These are phyloP conservation scores for Neurospora sp. DNA, from an alignment of 2,329 filamentous ascomycete genomes.

Conservation along the genomic window DNA sequence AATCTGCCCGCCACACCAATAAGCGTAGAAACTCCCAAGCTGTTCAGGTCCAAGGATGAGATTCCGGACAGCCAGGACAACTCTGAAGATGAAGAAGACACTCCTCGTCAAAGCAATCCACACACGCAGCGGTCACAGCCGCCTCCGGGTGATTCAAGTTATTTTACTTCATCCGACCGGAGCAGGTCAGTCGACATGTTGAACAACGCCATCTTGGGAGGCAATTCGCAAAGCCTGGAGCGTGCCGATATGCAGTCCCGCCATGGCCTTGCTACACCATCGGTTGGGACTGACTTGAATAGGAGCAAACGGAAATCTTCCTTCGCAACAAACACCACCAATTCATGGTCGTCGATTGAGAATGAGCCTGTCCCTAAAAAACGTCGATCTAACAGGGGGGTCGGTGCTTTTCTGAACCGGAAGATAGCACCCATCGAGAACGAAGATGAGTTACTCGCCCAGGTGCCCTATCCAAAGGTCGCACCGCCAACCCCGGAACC, in stretches of 20 bases:
- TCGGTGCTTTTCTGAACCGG: constrained; percentile 22
- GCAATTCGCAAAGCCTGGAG: constrained; percentile 45
- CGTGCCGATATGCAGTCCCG: constrained; percentile 36
- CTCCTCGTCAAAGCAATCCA: constrained; percentile 17
- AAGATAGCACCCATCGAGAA: constrained; percentile 22
- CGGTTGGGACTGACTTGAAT: constrained; percentile 23
- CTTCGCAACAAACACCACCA: constrained; percentile 38
- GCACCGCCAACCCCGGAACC: constrained; percentile 28
- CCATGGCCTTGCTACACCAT: constrained; percentile 15
- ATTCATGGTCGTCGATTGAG: constrained; percentile 24
- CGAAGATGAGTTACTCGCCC: constrained; percentile 37
- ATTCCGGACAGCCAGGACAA: constrained; percentile 35
- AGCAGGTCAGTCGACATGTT: constrained; percentile 38
- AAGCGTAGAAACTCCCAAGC: constrained; percentile 26
- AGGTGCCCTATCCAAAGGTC: constrained; percentile 42
- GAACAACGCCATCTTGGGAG: constrained; percentile 41
- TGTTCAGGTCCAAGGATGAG: constrained; percentile 28
- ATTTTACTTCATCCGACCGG: constrained; percentile 19
- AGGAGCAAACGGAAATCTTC: constrained; percentile 48
- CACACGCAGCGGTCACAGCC: constrained; percentile 7
- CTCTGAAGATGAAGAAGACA: constrained; percentile 30
- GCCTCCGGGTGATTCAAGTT: constrained; percentile 7
- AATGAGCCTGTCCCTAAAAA: constrained; percentile 44
- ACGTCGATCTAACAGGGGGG: constrained; percentile 39
- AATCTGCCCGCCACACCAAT: constrained; percentile 33